Percentiles rank a stretch among this genome's conserved stretches.
Evolutionary conservation across 805 yeast genomes (phyloP).

Genomic region (Trichomonascus vanleenenianus): DNA sequence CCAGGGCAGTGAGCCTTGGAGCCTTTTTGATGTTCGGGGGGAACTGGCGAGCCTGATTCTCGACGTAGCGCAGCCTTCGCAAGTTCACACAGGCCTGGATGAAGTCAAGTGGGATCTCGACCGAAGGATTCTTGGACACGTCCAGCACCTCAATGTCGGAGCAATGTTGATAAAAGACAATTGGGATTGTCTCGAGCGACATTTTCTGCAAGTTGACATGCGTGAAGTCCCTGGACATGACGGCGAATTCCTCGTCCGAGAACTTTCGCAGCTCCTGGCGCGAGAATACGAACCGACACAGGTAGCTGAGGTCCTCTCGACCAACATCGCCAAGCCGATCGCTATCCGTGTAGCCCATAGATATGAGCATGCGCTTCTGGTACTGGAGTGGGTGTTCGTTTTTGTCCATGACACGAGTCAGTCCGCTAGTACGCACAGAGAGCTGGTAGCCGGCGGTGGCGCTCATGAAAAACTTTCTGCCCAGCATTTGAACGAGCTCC

Average conservation of each 20-base stretch:
- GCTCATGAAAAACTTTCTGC: slow-evolving; percentile 70
- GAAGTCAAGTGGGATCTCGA: slow-evolving; percentile 75
- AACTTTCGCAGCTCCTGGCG: slow-evolving; percentile 51
- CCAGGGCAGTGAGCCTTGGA: slow-evolving; percentile 53
- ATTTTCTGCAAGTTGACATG: slow-evolving; percentile 66
- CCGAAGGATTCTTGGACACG: slow-evolving; percentile 80
- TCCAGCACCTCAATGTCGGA: slow-evolving; percentile 74
- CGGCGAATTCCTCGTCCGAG: slow-evolving; percentile 62
- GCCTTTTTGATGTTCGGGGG: slow-evolving; percentile 71
- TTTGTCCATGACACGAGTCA: slow-evolving; percentile 62
- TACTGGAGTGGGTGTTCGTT: slow-evolving; percentile 71
- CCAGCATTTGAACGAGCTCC: slow-evolving; percentile 62
- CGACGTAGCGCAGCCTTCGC: slow-evolving; percentile 56
- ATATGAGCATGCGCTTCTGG: slow-evolving; percentile 61
- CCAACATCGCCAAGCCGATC: slow-evolving; percentile 75
- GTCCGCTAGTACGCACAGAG: slow-evolving; percentile 66
- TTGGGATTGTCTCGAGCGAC: slow-evolving; percentile 78
- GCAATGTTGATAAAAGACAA: slow-evolving; percentile 70
- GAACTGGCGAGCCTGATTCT: slow-evolving; percentile 64
- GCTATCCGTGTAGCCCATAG: slow-evolving; percentile 72
- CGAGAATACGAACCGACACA: slow-evolving; percentile 72
- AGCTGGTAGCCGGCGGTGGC: slow-evolving; percentile 66
- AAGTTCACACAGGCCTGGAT: slow-evolving; percentile 73
- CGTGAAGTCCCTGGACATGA: slow-evolving; percentile 53
- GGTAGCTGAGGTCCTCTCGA: slow-evolving; percentile 71